Conservation (phyloP, 2,329 filamentous ascomycete species). For the Fusarium sp. region DNA sequence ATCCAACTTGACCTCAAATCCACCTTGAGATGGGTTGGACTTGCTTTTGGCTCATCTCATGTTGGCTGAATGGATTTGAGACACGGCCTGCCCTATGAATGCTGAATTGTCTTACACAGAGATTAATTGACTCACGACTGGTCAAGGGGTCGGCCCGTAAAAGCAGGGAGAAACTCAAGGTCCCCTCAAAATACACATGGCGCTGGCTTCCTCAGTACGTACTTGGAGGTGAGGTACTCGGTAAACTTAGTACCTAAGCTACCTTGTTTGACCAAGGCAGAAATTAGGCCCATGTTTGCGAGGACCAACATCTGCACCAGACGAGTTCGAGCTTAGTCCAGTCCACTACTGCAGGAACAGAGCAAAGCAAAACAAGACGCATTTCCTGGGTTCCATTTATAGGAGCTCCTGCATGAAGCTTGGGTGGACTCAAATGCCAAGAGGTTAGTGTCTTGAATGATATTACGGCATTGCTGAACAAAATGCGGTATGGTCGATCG, state of each 20-base stretch:
- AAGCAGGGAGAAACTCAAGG: not conserved
- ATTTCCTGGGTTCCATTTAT: slow-evolving; percentile 31
- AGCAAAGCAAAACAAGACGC: slow-evolving; percentile 28
- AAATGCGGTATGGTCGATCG: slow-evolving; percentile 26
- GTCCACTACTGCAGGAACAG: slow-evolving; percentile 49
- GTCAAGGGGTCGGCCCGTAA: slow-evolving; percentile 1
- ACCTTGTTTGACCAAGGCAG: slow-evolving; percentile 1
- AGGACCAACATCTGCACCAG: slow-evolving; percentile 20
- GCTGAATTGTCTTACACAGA: not conserved
- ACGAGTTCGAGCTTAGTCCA: slow-evolving; percentile 37
- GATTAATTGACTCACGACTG: slow-evolving; percentile 2
- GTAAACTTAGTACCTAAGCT: slow-evolving; percentile 7
- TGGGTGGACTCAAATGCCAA: slow-evolving; percentile 19
- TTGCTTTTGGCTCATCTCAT: slow-evolving; percentile 20
- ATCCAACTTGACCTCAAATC: not conserved
- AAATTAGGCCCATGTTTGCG: slow-evolving; percentile 15
- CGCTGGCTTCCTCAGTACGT: slow-evolving; percentile 11
- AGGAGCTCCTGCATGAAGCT: slow-evolving; percentile 32
- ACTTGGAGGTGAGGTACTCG: not conserved
- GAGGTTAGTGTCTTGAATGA: slow-evolving; percentile 36
- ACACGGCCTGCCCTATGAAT: slow-evolving; percentile 12
- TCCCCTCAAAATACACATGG: not conserved
- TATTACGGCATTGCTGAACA: slow-evolving; percentile 9
- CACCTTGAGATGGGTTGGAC: slow-evolving; percentile 9
- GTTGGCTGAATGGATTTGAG: slow-evolving; percentile 34